A percentile compares a stretch with the other conserved stretches of the same genome.
Conservation (phyloP, 805 yeast genomes). For the Hanseniaspora thailandica region DNA sequence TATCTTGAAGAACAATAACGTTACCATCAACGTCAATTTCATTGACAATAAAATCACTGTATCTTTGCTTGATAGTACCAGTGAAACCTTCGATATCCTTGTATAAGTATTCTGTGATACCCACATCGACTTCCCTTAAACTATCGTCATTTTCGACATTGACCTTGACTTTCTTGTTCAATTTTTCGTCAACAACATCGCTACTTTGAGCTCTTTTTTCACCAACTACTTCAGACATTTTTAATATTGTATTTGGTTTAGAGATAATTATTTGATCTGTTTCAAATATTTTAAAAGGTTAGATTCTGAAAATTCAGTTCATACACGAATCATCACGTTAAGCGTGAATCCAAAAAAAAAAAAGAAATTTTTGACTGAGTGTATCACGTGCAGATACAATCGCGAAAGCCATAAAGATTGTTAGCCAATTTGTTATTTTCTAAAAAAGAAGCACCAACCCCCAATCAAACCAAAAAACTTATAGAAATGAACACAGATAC, state of each 20-base stretch:
- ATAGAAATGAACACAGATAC: background rate
- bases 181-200: background rate
- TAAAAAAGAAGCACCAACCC: background rate
- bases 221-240: slow-evolving; percentile 16
- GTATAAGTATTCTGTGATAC: slow-evolving; percentile 63
- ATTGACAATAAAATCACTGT: slow-evolving; percentile 86
- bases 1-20: slow-evolving; percentile 65
- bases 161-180: slow-evolving; percentile 17
- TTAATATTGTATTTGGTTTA: background rate
- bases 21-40: slow-evolving; percentile 61
- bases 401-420: background rate
- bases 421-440: background rate
- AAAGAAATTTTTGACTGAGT: background rate
- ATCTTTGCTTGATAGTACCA: slow-evolving; percentile 77
- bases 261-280: background rate
- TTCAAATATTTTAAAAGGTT: too few relatives aligned
- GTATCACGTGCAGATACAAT: background rate
- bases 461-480: background rate
- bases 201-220: slow-evolving; percentile 18
- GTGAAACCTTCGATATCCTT: slow-evolving; percentile 48
- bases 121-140: slow-evolving; percentile 67
- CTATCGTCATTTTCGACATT: slow-evolving; percentile 6
- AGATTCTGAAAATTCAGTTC: too few relatives aligned
- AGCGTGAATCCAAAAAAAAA: too few relatives aligned
- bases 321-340: too few relatives aligned